Evolutionary conservation across 192 early-diverging fungal species (phyloP), one percentile per base, ranked within the genome.

Genomic region (Kappamyces sp.): DNA sequence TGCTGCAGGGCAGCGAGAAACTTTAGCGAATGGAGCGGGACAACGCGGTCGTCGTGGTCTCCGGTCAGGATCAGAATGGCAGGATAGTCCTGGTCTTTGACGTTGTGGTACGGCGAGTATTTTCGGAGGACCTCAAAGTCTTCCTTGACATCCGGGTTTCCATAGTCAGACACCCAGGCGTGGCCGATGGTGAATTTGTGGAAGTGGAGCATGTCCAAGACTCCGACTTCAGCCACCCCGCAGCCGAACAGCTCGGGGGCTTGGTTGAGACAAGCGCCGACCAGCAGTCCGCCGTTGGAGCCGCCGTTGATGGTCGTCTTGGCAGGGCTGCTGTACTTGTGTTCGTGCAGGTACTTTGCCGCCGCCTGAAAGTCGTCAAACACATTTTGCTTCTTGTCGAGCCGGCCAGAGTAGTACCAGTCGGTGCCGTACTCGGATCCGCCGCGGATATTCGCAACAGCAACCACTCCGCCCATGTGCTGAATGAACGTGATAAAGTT

Each of bases 131-230:
- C 70, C 12, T 78, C 67, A 65, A 87, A 88, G 57, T 88, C 85
- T 59, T 82, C 83, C 59, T 70, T 65, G 14, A 75, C 71, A 39
- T 86, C 81, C 29, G 86, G 80, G 49, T 83, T 70, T 8, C 84
- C 84, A 62, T 78, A 87, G 52, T 87, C 84, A 15, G 73, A 71
- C 39, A 62, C 66, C 87, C 87, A 89, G 3, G 77, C 83, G 62
- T 78, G 70, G 2, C 87, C 87, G 49, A 86, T 86, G 2, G 86
- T 89, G 61, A 89, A 89, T 63, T 86, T 86, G 69, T 89, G 86
- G 77, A 85, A 89, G 37, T 84, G 73, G 46, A 80, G 51, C 72
- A 89, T 71, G 57, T 89, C 87, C 75, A 84, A 63, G 31, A 88
- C 86, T 15, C 84, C 84, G 32, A 89, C 87, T 41, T 79, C 78